Evolutionary conservation across 1,284 basidiomycete species (phyloP), one percentile per base, ranked within the genome.

Genomic region (Violaceomyces palustris): DNA sequence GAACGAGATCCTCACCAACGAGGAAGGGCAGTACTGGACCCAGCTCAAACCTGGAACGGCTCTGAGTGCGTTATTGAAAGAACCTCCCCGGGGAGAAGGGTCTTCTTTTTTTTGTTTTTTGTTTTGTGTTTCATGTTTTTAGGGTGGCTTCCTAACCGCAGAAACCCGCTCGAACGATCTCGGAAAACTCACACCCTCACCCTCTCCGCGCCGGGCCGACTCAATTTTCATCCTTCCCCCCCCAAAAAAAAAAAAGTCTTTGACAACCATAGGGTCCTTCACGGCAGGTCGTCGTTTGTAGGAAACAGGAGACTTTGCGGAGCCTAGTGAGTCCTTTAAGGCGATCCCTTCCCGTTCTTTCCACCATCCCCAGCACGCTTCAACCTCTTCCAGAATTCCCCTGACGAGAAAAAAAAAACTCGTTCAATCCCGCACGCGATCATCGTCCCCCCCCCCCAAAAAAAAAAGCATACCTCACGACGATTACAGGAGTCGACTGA

Each of bases 211-310:
- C 14, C 3, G 21, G 12, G 27, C 42, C 33, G 18, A 39, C 29
- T 37, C 39, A 26, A 40, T 30, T 39, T 39, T 19, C 24, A 33
- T 33, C 42, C 36, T 36, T 39, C 23, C 17, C 64, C 26, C n/a
- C 17, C 30, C 7, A 32, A 6, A 11, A 21, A 17, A n/a, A 25
- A 17, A 11, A 25, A 29, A 88, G 87, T 91, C 27, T 81, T 94
- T 40, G 87, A 98, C 75, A 97, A 98, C 69, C 88, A 94, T 74
- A 82, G 93, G 10, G 88, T 97, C 3, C 77, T 98, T 41, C 94
- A 97, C 61, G 93, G 93, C 6, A 83, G 93, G 7, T 87, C 88
- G 0, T 81, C 83, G 0, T 98, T 96, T 70, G 81, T 82, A 2
- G 93, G 94, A 3, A 82, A 83, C 67, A 81, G 93, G 3, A 80